These are phyloP conservation scores for Cercospora janseana DNA, from an alignment of 2,329 filamentous ascomycete genomes.

Conservation along the genomic window DNA sequence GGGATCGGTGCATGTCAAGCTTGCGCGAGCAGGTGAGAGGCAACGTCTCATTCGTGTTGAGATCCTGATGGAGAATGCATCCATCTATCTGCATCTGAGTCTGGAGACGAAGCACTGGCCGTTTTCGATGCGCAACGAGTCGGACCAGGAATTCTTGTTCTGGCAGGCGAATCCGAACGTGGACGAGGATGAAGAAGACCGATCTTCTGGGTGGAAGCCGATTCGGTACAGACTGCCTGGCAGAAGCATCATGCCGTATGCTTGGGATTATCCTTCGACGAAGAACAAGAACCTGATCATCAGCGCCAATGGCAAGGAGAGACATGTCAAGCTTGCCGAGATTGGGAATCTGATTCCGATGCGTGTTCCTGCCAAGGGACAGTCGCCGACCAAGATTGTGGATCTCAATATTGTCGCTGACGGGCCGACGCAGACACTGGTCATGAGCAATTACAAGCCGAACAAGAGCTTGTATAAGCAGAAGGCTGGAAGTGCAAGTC, in stretches of 20 bases:
- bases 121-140: conserved; percentile 98
- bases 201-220: conserved; percentile 80
- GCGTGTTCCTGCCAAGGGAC: conserved; percentile 67
- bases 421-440: conserved; percentile 90
- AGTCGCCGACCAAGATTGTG: conserved; percentile 74
- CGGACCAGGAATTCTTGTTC: conserved; percentile 93
- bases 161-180: conserved; percentile 91
- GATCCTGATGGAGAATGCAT: conserved; percentile 86
- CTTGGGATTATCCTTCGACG: conserved; percentile 98
- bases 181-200: conserved; percentile 84
- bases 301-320: conserved; percentile 72
- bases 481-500: conserved; percentile 55
- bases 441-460: conserved; percentile 88
- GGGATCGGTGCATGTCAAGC: conserved; percentile 87
- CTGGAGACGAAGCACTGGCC: conserved; percentile 95
- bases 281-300: conserved; percentile 93
- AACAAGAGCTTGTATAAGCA: conserved; percentile 89
- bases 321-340: conserved; percentile 91
- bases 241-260: conserved; percentile 98
- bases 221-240: conserved; percentile 89
- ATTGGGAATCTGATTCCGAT: conserved; percentile 95
- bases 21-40: conserved; percentile 83
- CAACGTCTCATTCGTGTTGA: conserved; percentile 86
- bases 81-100: conserved; percentile 87
- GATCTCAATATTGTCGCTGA: conserved; percentile 96